Evolutionary conservation across 2,329 filamentous ascomycete species (phyloP), one percentile per base, ranked within the genome.

Genomic region (Stagonosporopsis cucurbitacearum): DNA sequence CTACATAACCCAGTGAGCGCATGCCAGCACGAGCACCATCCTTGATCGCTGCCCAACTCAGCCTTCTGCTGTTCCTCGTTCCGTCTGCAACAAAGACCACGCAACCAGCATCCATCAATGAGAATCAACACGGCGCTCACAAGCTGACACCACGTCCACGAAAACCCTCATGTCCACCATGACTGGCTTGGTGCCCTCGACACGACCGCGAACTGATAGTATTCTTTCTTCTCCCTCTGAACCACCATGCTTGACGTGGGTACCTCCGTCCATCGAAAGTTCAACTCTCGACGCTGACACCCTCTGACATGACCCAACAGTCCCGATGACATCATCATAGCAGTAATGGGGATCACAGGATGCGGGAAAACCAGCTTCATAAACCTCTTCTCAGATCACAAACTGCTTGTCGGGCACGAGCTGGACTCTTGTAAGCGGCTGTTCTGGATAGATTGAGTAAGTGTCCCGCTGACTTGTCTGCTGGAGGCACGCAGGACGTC

Each of bases 341-440:
- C 75, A 2, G 72, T 80, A 1, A 75, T 79, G 69, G 78, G 78
- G 0, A 65, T 77, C 15, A 80, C 78, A 0, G 78, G 78, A 0
- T 60, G 68, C 0, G 78, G 78, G 1, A 79, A 80, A 49, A 74
- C 66, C 7, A 72, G 71, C 0, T 77, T 79, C 51, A 75, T 80
- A 17, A 62, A 60, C 6, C 39, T 52, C 6, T 54, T 61, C 15
- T 58, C 65, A 9, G 58, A 59, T 36, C 44, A 53, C n/a, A 15
- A 42, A 19, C 33, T 53, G 6, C 19, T 32, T 12, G 52, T 59
- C 19, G 56, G 56, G 9, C 56, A 59, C n/a, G 48, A 36, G 9
- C 44, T 57, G 4, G 54, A 57, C 7, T 52, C 57, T 17, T 57
- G 57, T 57, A 32, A 47, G 53, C 19, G 20, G 32, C 8, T 8